phyloP scores from a whole-genome alignment of 2,329 filamentous ascomycete genomes.

The Catunica adiposa region DNA sequence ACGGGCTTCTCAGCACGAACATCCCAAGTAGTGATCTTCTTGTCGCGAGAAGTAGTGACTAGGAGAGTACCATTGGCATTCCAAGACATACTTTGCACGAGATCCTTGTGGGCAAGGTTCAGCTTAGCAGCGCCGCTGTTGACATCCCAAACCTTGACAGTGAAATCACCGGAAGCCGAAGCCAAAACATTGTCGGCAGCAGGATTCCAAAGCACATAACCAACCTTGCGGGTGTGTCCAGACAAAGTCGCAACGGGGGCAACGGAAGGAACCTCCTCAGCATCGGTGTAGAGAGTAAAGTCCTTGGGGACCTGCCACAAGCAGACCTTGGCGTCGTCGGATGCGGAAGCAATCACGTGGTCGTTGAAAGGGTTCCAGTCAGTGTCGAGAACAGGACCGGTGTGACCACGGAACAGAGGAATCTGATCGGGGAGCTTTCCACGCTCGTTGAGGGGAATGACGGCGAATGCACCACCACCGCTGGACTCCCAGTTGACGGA shows the following conservation, averaged over 20 bases:
- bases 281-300: constrained; percentile 72
- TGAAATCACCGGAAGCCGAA: constrained; percentile 86
- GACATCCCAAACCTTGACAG: constrained; percentile 91
- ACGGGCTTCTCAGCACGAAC: constrained; percentile 79
- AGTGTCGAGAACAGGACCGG: constrained; percentile 85
- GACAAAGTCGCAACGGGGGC: constrained; percentile 63
- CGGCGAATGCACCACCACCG: constrained; percentile 90
- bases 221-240: constrained; percentile 91
- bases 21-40: constrained; percentile 97
- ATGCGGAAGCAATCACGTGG: constrained; percentile 76
- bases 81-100: constrained; percentile 92
- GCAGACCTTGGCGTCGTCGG: constrained; percentile 93
- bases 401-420: constrained; percentile 90
- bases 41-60: constrained; percentile 89
- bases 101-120: constrained; percentile 71
- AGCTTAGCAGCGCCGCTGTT: constrained; percentile 58
- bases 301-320: constrained; percentile 85
- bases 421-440: constrained; percentile 86
- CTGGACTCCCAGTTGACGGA: constrained; percentile 97
- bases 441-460: constrained; percentile 77
- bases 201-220: constrained; percentile 95
- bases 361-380: constrained; percentile 99
- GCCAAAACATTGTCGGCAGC: constrained; percentile 90
- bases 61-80: constrained; percentile 74
- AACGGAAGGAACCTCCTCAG: constrained; percentile 70